Evolutionary conservation across 208 protist species (phyloP).

Genomic region (Leishmania guyanensis): DNA sequence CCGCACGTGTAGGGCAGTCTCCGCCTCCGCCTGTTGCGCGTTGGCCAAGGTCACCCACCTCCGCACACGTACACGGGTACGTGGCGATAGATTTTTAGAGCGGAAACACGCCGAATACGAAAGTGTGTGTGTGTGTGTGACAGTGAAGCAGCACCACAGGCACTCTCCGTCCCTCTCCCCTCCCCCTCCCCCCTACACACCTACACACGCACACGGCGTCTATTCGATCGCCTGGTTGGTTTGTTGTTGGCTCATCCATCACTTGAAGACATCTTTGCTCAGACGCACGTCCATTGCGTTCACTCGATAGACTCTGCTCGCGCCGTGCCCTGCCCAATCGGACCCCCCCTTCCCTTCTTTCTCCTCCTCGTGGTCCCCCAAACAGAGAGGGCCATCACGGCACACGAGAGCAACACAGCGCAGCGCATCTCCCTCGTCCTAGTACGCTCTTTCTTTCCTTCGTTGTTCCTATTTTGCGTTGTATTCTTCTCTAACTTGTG

Average conservation of each 20-base stretch:
- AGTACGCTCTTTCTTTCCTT: background rate
- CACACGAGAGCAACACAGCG: background rate
- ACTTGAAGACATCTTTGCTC: background rate
- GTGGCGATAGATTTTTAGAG: background rate
- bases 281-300: background rate
- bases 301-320: background rate
- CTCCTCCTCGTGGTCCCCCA: background rate
- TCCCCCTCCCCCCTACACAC: too few species aligned
- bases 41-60: background rate
- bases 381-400: background rate
- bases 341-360: background rate
- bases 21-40: background rate
- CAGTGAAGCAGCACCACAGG: background rate
- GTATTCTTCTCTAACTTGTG: background rate
- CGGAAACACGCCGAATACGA: background rate
- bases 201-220: background rate
- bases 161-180: too few species aligned
- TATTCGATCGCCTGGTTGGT: background rate
- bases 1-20: background rate
- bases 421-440: background rate
- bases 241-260: too few species aligned
- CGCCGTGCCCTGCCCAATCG: background rate
- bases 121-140: background rate
- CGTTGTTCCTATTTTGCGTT: background rate
- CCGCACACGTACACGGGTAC: background rate